Evolutionary conservation across 2,329 filamentous ascomycete species (phyloP).

Genomic region (Fusarium transvaalense): DNA sequence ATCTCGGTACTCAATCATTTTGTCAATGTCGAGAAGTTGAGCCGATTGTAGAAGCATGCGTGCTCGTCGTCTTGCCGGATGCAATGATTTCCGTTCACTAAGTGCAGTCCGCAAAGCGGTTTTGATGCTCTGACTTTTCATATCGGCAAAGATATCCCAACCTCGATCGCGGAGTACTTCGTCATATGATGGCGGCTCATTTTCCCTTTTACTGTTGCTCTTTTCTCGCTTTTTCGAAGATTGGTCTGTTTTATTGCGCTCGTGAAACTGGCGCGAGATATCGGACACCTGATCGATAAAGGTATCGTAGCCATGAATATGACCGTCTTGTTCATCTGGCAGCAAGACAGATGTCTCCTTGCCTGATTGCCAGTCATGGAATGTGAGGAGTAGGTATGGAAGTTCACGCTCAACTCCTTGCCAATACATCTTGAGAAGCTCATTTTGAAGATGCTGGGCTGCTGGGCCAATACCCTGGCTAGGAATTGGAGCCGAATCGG

Average conservation of each 20-base stretch:
- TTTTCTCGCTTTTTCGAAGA: background rate
- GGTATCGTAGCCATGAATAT: slow-evolving; percentile 56
- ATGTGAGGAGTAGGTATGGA: slow-evolving; percentile 51
- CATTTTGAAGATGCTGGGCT: slow-evolving; percentile 3
- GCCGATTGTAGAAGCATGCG: slow-evolving; percentile 51
- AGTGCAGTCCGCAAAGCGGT: slow-evolving; percentile 20
- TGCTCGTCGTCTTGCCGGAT: slow-evolving; percentile 39
- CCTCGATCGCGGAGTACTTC: slow-evolving; percentile 38
- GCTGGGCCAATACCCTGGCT: slow-evolving; percentile 16
- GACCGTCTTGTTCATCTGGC: slow-evolving; percentile 47
- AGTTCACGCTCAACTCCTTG: slow-evolving; percentile 53
- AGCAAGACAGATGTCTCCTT: slow-evolving; percentile 27
- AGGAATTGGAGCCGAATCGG: slow-evolving; percentile 13
- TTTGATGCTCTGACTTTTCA: slow-evolving; percentile 39
- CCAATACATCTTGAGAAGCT: slow-evolving; percentile 53
- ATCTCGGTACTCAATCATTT: slow-evolving; percentile 53
- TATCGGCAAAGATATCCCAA: slow-evolving; percentile 44
- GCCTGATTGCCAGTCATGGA: slow-evolving; percentile 51
- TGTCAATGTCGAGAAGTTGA: slow-evolving; percentile 56
- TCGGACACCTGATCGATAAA: slow-evolving; percentile 55
- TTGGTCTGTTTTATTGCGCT: slow-evolving; percentile 34
- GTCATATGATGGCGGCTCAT: slow-evolving; percentile 40
- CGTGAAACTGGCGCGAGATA: slow-evolving; percentile 48
- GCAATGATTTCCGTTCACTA: slow-evolving; percentile 1
- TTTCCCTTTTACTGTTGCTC: background rate